Conservation (phyloP, 2,329 filamentous ascomycete genomes). For the Aaosphaeria pasadenensis region DNA sequence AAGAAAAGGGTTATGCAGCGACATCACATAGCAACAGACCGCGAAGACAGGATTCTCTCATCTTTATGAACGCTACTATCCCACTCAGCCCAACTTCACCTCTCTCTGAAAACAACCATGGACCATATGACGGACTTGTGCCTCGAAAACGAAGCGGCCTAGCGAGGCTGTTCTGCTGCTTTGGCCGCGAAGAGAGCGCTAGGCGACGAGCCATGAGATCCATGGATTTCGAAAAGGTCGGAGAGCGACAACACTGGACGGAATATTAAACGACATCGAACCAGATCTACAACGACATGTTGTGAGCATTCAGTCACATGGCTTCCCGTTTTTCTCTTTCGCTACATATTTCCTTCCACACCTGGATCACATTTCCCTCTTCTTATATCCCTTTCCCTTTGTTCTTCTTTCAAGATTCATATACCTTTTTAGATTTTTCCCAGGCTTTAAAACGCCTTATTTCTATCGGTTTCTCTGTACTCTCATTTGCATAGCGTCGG, state of each 20-base stretch:
- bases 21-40: conserved; percentile 10
- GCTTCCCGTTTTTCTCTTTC: not conserved
- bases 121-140: conserved; percentile 21
- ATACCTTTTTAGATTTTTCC: too few species aligned
- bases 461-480: too few species aligned
- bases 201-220: conserved; percentile 12
- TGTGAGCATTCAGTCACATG: not conserved
- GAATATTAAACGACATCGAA: conserved; percentile 15
- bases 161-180: conserved; percentile 32
- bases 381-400: too few species aligned
- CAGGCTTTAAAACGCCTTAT: too few species aligned
- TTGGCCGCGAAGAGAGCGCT: conserved; percentile 30
- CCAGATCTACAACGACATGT: not conserved
- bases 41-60: conserved; percentile 20
- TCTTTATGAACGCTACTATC: conserved; percentile 35
- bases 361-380: too few species aligned
- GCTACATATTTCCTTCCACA: too few species aligned
- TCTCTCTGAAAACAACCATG: conserved; percentile 12
- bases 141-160: conserved; percentile 28
- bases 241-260: conserved; percentile 25
- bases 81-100: conserved; percentile 27
- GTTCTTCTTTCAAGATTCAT: too few species aligned
- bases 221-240: conserved; percentile 29
- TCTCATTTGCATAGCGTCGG: too few species aligned
- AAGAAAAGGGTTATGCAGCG: not conserved